phyloP scores from a whole-genome alignment of 768 basidiomycete genomes.

The Naganishia onofrii region DNA sequence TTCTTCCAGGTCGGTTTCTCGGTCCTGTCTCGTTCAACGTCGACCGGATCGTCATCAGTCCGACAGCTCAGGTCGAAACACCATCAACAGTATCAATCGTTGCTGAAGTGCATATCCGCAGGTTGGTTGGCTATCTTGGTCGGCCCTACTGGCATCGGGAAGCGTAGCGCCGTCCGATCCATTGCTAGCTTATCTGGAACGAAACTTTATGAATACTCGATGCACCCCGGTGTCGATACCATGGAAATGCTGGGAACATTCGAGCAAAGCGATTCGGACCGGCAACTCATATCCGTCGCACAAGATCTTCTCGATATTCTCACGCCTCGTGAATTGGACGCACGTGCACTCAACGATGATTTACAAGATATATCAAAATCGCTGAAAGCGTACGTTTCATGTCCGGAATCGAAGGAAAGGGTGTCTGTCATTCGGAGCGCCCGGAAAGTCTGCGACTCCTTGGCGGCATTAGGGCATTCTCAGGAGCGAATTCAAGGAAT shows the following conservation, averaged over 20 bases:
- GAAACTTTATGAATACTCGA: constrained; percentile 65
- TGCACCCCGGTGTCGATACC: constrained; percentile 86
- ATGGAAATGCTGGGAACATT: constrained; percentile 92
- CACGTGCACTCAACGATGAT: constrained; percentile 1
- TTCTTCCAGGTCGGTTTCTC: constrained; percentile 69
- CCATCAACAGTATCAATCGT: constrained; percentile 66
- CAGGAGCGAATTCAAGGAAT: background rate
- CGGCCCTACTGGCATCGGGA: constrained; percentile 71
- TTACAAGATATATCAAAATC: background rate
- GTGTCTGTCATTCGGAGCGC: background rate
- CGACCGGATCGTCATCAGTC: constrained; percentile 42
- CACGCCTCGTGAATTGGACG: background rate
- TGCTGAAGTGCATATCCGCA: constrained; percentile 69
- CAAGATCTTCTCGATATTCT: background rate
- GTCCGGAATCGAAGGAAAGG: background rate
- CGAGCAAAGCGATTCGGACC: constrained; percentile 72
- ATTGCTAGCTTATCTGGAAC: constrained; percentile 72
- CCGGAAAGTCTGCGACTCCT: background rate
- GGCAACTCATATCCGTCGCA: constrained; percentile 12
- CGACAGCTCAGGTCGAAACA: constrained; percentile 64
- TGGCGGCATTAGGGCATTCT: background rate
- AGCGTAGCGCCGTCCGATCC: constrained; percentile 69
- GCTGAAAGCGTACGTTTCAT: background rate
- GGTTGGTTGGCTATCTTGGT: constrained; percentile 88
- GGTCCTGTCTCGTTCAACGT: constrained; percentile 51